Evolutionary conservation across 2,329 filamentous ascomycete genomes (phyloP).

Genomic region (Xylaria sp.): DNA sequence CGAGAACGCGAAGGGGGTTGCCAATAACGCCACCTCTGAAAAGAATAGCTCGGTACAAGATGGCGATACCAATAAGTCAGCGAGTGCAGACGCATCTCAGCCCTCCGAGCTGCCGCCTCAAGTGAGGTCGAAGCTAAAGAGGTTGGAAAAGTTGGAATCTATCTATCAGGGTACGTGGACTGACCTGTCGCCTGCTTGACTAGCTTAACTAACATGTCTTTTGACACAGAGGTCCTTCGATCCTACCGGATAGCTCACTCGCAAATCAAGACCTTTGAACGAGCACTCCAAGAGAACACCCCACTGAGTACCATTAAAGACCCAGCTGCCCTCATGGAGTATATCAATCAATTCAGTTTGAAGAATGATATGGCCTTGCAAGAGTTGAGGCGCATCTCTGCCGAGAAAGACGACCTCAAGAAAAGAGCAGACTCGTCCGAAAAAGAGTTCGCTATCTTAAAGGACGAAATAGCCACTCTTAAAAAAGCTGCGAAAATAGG

Average conservation of each 20-base stretch:
- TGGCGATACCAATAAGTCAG: constrained; percentile 21
- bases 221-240: constrained; percentile 76
- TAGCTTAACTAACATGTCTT: constrained; percentile 14
- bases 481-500: constrained; percentile 49
- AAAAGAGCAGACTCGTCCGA: constrained; percentile 78
- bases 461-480: constrained; percentile 69
- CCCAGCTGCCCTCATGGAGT: constrained; percentile 85
- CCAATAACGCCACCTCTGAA: constrained; percentile 36
- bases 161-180: constrained; percentile 78
- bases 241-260: constrained; percentile 93
- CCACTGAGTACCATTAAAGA: constrained; percentile 90
- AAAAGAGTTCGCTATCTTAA: constrained; percentile 68
- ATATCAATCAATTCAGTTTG: constrained; percentile 84
- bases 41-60: constrained; percentile 33
- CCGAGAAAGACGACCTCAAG: constrained; percentile 82
- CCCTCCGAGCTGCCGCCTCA: constrained; percentile 74
- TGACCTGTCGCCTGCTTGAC: background rate
- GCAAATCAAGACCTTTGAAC: constrained; percentile 93
- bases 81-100: constrained; percentile 36
- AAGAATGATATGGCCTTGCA: constrained; percentile 94
- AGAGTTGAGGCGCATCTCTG: constrained; percentile 86
- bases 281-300: constrained; percentile 89
- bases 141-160: constrained; percentile 88
- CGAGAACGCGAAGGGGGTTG: constrained; percentile 46
- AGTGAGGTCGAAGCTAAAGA: constrained; percentile 78